Conservation (phyloP, 148 eudicot genomes). For the Persicaria maculosa region DNA sequence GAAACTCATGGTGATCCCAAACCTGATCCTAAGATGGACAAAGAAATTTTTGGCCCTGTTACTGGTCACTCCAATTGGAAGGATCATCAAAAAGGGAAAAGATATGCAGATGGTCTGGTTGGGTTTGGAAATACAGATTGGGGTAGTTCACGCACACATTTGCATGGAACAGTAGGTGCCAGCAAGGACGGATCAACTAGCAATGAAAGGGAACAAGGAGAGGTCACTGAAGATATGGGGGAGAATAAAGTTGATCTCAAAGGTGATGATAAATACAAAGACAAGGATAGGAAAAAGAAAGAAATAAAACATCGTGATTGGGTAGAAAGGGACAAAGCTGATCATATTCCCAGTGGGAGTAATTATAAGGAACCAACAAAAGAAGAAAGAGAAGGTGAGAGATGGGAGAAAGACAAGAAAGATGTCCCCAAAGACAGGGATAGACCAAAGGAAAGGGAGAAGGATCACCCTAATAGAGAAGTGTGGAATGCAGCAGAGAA, state of each 20-base stretch:
- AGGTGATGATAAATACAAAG: slow-evolving; percentile 75
- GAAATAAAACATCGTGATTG: slow-evolving; percentile 80
- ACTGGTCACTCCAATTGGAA: slow-evolving; percentile 53
- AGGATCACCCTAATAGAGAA: slow-evolving; percentile 59
- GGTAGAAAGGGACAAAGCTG: slow-evolving; percentile 70
- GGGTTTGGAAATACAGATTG: slow-evolving; percentile 44
- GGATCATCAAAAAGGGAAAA: slow-evolving; percentile 62
- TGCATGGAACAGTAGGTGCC: slow-evolving; percentile 43
- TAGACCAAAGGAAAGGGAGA: slow-evolving; percentile 62
- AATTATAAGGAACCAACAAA: slow-evolving; percentile 49
- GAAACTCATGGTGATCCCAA: slow-evolving; percentile 41
- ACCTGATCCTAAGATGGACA: slow-evolving; percentile 47
- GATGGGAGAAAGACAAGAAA: slow-evolving; percentile 67
- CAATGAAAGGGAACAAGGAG: slow-evolving; percentile 36
- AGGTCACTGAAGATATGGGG: slow-evolving; percentile 60
- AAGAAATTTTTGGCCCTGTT: slow-evolving; percentile 38
- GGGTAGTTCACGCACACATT: slow-evolving; percentile 37
- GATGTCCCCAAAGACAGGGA: slow-evolving; percentile 73
- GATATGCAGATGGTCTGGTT: slow-evolving; percentile 43
- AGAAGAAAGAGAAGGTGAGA: slow-evolving; percentile 74
- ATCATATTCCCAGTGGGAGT: slow-evolving; percentile 41
- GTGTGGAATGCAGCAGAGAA: slow-evolving; percentile 49
- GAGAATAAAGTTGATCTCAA: slow-evolving; percentile 71
- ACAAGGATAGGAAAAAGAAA: slow-evolving; percentile 77
- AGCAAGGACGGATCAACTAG: slow-evolving; percentile 29